Conservation (phyloP, 208 protist species). For the Naegleria lovaniensis region DNA sequence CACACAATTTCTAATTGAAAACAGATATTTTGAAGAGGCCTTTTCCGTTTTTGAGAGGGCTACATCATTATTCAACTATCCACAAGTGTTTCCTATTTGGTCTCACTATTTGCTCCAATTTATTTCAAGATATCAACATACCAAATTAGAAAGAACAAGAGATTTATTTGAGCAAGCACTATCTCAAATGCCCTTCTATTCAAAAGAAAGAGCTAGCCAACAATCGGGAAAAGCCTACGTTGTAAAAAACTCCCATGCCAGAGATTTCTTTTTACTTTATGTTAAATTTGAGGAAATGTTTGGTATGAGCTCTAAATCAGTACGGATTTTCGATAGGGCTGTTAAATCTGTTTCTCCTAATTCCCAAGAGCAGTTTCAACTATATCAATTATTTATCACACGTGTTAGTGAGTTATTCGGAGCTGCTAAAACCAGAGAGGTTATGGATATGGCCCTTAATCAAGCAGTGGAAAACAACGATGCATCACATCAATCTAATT, state of each 20-base stretch:
- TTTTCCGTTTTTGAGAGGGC: constrained; percentile 53
- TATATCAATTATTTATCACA: constrained; percentile 58
- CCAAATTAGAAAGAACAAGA: constrained; percentile 71
- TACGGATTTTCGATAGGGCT: constrained; percentile 68
- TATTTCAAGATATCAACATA: constrained; percentile 62
- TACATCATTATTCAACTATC: constrained; percentile 67
- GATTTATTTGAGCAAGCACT: constrained; percentile 82
- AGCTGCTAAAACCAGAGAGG: constrained; percentile 66
- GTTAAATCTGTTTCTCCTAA: constrained; percentile 28
- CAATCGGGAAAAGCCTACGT: constrained; percentile 10
- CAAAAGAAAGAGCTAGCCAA: constrained; percentile 30
- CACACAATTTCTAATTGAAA: constrained; percentile 63
- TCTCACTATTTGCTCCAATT: constrained; percentile 77
- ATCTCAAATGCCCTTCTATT: constrained; percentile 29
- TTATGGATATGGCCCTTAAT: constrained; percentile 69
- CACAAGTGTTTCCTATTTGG: constrained; percentile 71
- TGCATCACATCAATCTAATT: constrained; percentile 44
- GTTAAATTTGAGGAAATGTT: constrained; percentile 69
- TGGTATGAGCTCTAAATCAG: constrained; percentile 67
- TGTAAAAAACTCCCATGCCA: constrained; percentile 40
- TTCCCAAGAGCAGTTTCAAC: constrained; percentile 40
- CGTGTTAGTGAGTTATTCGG: constrained; percentile 67
- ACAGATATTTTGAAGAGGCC: constrained; percentile 62
- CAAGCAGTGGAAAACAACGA: not conserved
- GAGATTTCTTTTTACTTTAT: constrained; percentile 69